phyloP scores from a whole-genome alignment of 305 asterid species.

The Striga hermonthica region DNA sequence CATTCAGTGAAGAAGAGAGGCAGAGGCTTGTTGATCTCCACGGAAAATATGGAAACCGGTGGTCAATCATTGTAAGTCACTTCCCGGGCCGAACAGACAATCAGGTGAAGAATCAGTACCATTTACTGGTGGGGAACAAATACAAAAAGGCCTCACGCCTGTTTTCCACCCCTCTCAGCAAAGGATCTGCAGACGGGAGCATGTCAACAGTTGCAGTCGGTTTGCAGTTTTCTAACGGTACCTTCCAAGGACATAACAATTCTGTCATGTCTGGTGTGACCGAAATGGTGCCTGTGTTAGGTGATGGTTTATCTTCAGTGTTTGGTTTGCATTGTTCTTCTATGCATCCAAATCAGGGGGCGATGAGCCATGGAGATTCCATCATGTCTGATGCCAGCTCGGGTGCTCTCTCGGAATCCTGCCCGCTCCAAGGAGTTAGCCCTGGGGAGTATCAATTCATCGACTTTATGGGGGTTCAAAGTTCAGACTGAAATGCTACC shows the following conservation, averaged over 20 bases:
- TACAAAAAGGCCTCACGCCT: constrained; percentile 10
- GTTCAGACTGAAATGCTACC: not conserved
- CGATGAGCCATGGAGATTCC: constrained; percentile 5
- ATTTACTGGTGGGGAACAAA: constrained; percentile 34
- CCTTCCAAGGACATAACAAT: constrained; percentile 11
- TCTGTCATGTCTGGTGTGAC: constrained; percentile 15
- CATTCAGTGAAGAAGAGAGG: constrained; percentile 37
- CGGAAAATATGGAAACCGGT: constrained; percentile 33
- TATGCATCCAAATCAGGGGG: constrained; percentile 11
- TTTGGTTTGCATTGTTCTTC: constrained; percentile 14
- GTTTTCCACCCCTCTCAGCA: constrained; percentile 10
- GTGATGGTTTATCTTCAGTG: constrained; percentile 15
- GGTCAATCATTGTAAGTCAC: constrained; percentile 37
- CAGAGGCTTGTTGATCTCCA: constrained; percentile 36
- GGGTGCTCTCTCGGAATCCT: constrained; percentile 10
- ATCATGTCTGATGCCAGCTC: constrained; percentile 28
- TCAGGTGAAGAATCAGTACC: constrained; percentile 49
- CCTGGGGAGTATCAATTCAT: constrained; percentile 25
- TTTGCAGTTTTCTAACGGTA: constrained; percentile 25
- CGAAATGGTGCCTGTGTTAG: constrained; percentile 11
- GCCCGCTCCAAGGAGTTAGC: constrained; percentile 11
- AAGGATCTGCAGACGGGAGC: constrained; percentile 26
- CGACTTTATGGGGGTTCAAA: constrained; percentile 41
- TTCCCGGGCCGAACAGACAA: constrained; percentile 43
- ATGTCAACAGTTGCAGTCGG: constrained; percentile 12